Percentiles rank a stretch among this genome's conserved stretches.
phyloP scores from a whole-genome alignment of 768 basidiomycete genomes.

The Phylloporus scabripes region DNA sequence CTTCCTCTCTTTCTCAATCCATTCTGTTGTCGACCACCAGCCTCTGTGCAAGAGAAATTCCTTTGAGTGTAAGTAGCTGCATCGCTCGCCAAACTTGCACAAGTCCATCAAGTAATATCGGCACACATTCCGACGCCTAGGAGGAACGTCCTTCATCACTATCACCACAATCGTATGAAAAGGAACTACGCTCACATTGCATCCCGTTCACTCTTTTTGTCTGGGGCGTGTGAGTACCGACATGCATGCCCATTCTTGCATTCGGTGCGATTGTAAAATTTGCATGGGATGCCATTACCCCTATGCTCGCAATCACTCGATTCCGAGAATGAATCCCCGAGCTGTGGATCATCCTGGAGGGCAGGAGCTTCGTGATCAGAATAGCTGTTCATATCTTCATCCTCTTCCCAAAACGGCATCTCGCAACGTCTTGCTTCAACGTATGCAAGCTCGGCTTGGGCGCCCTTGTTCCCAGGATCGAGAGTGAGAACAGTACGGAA shows the following conservation, averaged over 20 bases:
- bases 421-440: not conserved
- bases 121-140: conserved; percentile 52
- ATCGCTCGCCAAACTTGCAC: conserved; percentile 38
- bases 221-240: conserved; percentile 48
- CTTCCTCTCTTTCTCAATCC: conserved; percentile 2
- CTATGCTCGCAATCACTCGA: conserved; percentile 49
- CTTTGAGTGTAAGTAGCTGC: conserved; percentile 46
- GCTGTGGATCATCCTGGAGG: conserved; percentile 24
- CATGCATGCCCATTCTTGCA: conserved; percentile 41
- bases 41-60: conserved; percentile 38
- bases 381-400: not conserved
- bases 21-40: conserved; percentile 39
- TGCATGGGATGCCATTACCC: conserved; percentile 50
- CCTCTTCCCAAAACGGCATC: not conserved
- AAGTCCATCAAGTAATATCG: conserved; percentile 34
- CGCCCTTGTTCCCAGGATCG: conserved; percentile 24
- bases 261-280: conserved; percentile 52
- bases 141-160: not conserved
- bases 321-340: conserved; percentile 43
- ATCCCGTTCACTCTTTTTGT: conserved; percentile 50
- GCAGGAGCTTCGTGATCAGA: conserved; percentile 15
- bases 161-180: not conserved
- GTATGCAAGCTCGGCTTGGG: conserved; percentile 12
- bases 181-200: conserved; percentile 38
- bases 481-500: conserved; percentile 21